Evolutionary conservation across 1,284 basidiomycete species (phyloP).

Genomic region (Phellopilus nigrolimitatus): DNA sequence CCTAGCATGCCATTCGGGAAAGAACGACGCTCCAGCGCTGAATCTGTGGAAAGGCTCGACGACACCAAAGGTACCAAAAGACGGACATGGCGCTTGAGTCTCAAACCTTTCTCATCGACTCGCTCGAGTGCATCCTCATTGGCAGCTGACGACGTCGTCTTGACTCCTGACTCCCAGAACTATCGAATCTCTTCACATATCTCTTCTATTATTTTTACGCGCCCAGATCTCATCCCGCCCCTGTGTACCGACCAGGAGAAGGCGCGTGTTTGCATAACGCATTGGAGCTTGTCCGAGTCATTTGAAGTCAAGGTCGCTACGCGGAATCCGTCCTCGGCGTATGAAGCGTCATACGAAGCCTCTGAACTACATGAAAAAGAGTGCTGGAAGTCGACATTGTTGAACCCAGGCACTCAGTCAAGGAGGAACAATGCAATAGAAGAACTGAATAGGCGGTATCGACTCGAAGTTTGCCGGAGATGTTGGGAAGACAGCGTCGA

Average conservation of each 20-base stretch:
- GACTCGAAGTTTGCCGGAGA: not conserved
- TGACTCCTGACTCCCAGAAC: not conserved
- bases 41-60: not conserved
- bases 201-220: not conserved
- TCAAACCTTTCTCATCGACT: not conserved
- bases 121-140: not conserved
- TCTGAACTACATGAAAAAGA: not conserved
- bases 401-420: not conserved
- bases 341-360: too few relatives aligned
- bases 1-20: not conserved
- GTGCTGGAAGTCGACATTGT: not conserved
- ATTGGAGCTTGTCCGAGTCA: not conserved
- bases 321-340: not conserved
- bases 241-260: not conserved
- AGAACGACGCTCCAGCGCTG: not conserved
- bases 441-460: not conserved
- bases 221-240: too few relatives aligned
- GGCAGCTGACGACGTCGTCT: not conserved
- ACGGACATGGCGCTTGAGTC: not conserved
- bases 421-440: not conserved
- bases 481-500: not conserved
- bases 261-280: not conserved
- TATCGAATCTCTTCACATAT: not conserved
- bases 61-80: too few relatives aligned
- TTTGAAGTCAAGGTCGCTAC: not conserved